These are phyloP conservation scores for Wickerhamiella shivajii DNA, from an alignment of 805 yeast species.

Conservation along the genomic window DNA sequence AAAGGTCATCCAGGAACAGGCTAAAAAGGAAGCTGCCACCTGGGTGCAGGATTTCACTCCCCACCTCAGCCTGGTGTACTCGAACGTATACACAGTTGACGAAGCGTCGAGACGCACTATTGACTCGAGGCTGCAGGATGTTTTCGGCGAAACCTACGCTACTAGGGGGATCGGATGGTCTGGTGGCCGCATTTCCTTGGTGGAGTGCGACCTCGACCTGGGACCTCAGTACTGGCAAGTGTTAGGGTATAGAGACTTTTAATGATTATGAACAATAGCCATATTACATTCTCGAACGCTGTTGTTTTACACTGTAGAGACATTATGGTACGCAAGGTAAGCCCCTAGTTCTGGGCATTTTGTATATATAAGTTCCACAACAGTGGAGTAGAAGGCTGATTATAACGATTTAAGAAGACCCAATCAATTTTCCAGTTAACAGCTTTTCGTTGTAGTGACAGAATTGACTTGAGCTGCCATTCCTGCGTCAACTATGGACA, in stretches of 20 bases:
- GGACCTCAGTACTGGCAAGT: constrained; percentile 51
- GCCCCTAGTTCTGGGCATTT: too few relatives aligned
- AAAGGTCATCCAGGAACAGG: constrained; percentile 20
- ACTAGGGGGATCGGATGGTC: constrained; percentile 41
- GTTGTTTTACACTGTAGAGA: too few relatives aligned
- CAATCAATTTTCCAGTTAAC: too few relatives aligned
- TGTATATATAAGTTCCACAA: too few relatives aligned
- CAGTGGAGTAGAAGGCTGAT: too few relatives aligned
- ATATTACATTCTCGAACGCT: too few relatives aligned
- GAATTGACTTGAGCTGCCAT: too few relatives aligned
- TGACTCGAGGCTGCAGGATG: constrained; percentile 50
- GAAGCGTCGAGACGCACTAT: constrained; percentile 51
- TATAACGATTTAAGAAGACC: too few relatives aligned
- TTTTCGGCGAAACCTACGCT: constrained; percentile 35
- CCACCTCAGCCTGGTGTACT: constrained; percentile 57
- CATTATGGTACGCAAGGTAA: too few relatives aligned
- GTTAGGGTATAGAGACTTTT: constrained; percentile 32
- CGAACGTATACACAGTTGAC: constrained; percentile 49
- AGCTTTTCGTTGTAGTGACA: too few relatives aligned
- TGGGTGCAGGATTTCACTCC: constrained; percentile 53
- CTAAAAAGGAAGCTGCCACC: constrained; percentile 33
- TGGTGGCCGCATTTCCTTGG: constrained; percentile 52
- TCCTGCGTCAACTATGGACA: too few relatives aligned
- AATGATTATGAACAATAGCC: too few relatives aligned
- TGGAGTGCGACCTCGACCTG: constrained; percentile 51